phyloP scores from a whole-genome alignment of 257 asterid species.

The Primulina tabacum region DNA sequence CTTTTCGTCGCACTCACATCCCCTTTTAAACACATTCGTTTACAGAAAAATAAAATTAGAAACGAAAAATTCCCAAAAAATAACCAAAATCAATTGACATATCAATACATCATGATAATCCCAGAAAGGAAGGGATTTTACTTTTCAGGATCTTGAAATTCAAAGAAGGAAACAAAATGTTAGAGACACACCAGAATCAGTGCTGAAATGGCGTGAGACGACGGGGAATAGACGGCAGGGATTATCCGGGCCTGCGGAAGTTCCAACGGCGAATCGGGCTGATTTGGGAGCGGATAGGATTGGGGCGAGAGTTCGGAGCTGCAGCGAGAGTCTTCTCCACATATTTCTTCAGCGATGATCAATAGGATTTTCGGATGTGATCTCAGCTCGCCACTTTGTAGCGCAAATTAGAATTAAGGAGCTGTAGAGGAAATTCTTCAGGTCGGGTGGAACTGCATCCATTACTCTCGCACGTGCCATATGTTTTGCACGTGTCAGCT shows the following conservation, averaged over 20 bases:
- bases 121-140: neutral
- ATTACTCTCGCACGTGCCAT: conserved; percentile 19
- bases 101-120: neutral
- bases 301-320: conserved; percentile 43
- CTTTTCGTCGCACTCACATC: conserved; percentile 36
- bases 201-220: conserved; percentile 42
- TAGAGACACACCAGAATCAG: conserved; percentile 59
- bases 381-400: conserved; percentile 54
- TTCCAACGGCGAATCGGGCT: conserved; percentile 36
- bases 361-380: conserved; percentile 31
- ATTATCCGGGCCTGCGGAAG: conserved; percentile 35
- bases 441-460: neutral
- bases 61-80: neutral
- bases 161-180: conserved; percentile 1
- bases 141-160: neutral
- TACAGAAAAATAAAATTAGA: conserved; percentile 5
- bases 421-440: neutral
- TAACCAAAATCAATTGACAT: conserved; percentile 4
- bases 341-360: conserved; percentile 39
- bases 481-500: neutral
- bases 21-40: conserved; percentile 21
- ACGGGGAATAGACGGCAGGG: conserved; percentile 36
- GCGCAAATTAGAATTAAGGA: neutral
- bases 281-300: conserved; percentile 50
- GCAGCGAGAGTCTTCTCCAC: conserved; percentile 74